Evolutionary conservation across 371 early-diverging fungal genomes (phyloP).

Genomic region (Basidiobolus meristosporus): DNA sequence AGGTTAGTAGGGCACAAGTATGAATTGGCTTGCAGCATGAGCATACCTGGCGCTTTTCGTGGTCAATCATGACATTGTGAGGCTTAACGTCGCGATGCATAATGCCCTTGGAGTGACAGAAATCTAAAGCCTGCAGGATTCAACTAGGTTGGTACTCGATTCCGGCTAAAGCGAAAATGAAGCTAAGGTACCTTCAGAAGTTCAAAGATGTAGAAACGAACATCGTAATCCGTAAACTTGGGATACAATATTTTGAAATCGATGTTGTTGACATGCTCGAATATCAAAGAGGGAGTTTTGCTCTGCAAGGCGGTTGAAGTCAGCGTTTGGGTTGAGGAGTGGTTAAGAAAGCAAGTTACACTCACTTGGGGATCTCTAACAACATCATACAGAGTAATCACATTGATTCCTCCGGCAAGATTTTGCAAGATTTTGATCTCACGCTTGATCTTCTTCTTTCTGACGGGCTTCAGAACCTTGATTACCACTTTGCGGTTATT

Average conservation of each 20-base stretch:
- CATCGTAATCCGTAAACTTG: constrained; percentile 77
- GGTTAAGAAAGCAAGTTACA: no score
- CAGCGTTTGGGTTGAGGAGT: no score
- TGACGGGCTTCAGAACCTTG: constrained; percentile 98
- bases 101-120: constrained; percentile 96
- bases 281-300: constrained; percentile 91
- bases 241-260: constrained; percentile 57
- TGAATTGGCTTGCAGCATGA: no score
- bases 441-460: constrained; percentile 98
- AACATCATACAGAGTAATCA: constrained; percentile 86
- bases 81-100: constrained; percentile 99
- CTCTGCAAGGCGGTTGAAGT: constrained; percentile 42
- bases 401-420: constrained; percentile 82
- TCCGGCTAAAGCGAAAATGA: background rate
- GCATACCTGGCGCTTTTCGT: constrained; percentile 64
- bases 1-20: background rate
- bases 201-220: constrained; percentile 92
- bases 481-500: constrained; percentile 78
- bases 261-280: constrained; percentile 84
- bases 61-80: constrained; percentile 99
- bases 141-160: no score
- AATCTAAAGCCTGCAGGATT: constrained; percentile 73
- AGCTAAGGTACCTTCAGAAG: constrained; percentile 76
- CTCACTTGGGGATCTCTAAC: constrained; percentile 86
- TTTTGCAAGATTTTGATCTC: constrained; percentile 98